Evolutionary conservation across 495 filamentous ascomycete genomes (phyloP), one percentile per base, ranked within the genome.

Genomic region (Mycothermus thermophilus): DNA sequence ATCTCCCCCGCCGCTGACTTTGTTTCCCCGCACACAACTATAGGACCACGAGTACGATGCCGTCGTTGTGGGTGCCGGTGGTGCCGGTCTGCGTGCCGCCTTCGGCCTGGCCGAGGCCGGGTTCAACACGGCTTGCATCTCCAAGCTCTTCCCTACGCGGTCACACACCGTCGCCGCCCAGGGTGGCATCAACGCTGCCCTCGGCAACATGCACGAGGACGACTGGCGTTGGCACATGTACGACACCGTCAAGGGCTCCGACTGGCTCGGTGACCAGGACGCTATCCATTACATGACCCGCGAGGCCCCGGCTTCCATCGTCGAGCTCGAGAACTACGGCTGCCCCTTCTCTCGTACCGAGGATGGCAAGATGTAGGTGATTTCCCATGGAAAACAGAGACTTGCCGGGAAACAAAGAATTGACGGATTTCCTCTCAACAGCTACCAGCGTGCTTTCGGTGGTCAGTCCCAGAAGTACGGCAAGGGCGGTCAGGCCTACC

Each of bases 201-300:
- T 96, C 46, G 88, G 88, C 60, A 96, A 96, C 55, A 72, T 72
- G 68, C 66, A 74, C 64, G 67, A 69, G 62, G 88, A 96, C 59
- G 88, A 96, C 67, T 96, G 88, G 88, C 78, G 88, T 61, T 95
- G 88, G 88, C 88, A 96, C 67, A 95, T 95, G 88, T 96, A 95
- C 69, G 88, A 96, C 62, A 96, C 88, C 30, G 88, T 96, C 42
- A 96, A 96, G 69, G 88, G 88, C 49, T 92, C 83, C 35, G 88
- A 96, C 70, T 96, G 88, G 88, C 73, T 96, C 21, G 88, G 88
- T 57, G 88, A 96, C 64, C 88, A 96, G 66, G 88, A 96, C 63
- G 88, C 88, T 32, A 96, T 96, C 54, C 88, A 96, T 62, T 96
- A 96, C 66, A 96, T 96, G 88, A 94, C 88, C 42, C 73, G 86